phyloP scores from a whole-genome alignment of 163 green algal species.

The Volvox carteri region DNA sequence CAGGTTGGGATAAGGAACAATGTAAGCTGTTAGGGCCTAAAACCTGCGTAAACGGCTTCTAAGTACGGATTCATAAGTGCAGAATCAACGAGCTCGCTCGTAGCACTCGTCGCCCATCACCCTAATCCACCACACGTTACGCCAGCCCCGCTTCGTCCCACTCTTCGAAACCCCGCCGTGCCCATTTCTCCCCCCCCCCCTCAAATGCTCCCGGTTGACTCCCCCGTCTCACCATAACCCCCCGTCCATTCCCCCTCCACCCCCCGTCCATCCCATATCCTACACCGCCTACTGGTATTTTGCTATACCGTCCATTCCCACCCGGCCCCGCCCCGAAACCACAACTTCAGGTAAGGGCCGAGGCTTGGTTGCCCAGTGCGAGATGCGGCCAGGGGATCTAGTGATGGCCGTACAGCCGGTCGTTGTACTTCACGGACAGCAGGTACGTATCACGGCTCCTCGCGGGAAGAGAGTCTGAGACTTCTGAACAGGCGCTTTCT shows the following conservation, averaged over 20 bases:
- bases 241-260: background rate
- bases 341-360: constrained; percentile 42
- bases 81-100: too few relatives aligned
- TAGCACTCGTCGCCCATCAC: too few relatives aligned
- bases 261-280: background rate
- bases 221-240: background rate
- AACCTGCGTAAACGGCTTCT: too few relatives aligned
- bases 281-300: background rate
- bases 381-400: constrained; percentile 40
- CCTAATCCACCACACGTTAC: too few relatives aligned
- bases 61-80: too few relatives aligned
- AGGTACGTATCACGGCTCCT: constrained; percentile 7
- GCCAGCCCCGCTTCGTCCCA: background rate
- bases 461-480: too few relatives aligned
- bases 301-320: background rate
- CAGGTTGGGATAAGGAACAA: too few relatives aligned
- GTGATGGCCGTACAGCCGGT: constrained; percentile 48
- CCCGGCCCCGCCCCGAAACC: background rate
- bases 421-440: constrained; percentile 38
- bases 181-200: background rate
- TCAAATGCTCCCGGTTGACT: background rate
- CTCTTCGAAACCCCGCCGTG: background rate
- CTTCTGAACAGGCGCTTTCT: too few relatives aligned
- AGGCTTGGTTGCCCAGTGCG: constrained; percentile 19
- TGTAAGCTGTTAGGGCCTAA: too few relatives aligned